Evolutionary conservation across 371 early-diverging fungal species (phyloP).

Genomic region (Funneliformis caledonium): DNA sequence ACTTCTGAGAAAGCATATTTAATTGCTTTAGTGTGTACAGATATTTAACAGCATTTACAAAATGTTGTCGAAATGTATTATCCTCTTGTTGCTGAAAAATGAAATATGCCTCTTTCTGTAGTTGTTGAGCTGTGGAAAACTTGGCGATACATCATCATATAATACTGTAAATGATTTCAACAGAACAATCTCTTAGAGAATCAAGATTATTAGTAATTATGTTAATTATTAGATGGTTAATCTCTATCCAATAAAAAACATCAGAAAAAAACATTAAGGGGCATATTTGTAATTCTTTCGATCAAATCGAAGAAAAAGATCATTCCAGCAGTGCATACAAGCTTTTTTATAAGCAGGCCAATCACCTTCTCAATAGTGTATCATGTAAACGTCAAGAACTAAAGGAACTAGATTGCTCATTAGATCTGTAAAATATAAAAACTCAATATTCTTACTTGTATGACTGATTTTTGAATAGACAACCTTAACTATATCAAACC

Average conservation of each 20-base stretch:
- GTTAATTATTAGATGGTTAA: conserved; percentile 6
- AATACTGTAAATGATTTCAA: conserved; percentile 1
- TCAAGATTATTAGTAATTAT: conserved; percentile 24
- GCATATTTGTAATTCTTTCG: neutral
- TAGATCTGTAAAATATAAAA: conserved; percentile 10
- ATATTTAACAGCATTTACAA: neutral
- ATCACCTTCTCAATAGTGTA: neutral
- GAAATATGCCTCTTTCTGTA: neutral
- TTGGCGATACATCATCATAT: neutral
- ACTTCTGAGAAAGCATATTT: conserved; percentile 5
- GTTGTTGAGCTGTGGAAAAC: neutral
- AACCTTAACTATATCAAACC: neutral
- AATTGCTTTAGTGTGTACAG: conserved; percentile 17
- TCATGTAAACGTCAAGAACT: neutral
- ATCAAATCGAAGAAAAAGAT: conserved; percentile 23
- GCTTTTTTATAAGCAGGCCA: conserved; percentile 22
- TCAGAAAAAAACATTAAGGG: conserved; percentile 27
- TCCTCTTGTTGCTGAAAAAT: neutral
- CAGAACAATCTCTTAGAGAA: conserved; percentile 18
- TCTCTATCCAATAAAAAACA: conserved; percentile 8
- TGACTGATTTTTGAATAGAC: neutral
- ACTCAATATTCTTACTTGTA: neutral
- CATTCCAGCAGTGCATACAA: neutral
- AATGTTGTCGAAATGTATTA: neutral
- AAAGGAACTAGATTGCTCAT: neutral